Conservation (phyloP, 2,329 filamentous ascomycete genomes). For the Rutstroemia sp. region DNA sequence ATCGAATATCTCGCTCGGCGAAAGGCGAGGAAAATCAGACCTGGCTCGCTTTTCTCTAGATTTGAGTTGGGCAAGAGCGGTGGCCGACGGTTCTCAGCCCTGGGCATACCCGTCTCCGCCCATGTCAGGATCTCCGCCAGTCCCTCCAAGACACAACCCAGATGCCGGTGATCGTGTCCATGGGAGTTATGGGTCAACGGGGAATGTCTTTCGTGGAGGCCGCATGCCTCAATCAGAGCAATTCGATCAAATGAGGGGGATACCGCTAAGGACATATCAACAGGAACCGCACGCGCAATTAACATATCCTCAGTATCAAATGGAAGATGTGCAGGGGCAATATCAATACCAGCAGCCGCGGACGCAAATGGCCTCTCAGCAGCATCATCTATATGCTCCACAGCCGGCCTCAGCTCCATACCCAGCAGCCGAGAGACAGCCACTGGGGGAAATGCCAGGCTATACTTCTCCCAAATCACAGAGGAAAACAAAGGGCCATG, state of each 20-base stretch:
- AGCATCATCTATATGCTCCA: slow-evolving; percentile 17
- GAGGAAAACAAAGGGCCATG: slow-evolving; percentile 70
- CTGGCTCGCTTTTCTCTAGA: slow-evolving; percentile 48
- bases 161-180: slow-evolving; percentile 50
- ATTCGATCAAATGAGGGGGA: slow-evolving; percentile 18
- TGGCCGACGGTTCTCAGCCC: slow-evolving; percentile 46
- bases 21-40: slow-evolving; percentile 50
- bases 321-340: slow-evolving; percentile 19
- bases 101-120: slow-evolving; percentile 64
- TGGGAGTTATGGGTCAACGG: slow-evolving; percentile 36
- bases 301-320: slow-evolving; percentile 20
- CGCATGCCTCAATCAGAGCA: slow-evolving; percentile 24
- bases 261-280: slow-evolving; percentile 33
- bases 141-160: slow-evolving; percentile 50
- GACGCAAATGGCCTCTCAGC: slow-evolving; percentile 17
- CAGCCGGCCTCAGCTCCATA: slow-evolving; percentile 19
- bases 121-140: slow-evolving; percentile 63
- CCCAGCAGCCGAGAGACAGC: slow-evolving; percentile 26
- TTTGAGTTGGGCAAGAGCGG: slow-evolving; percentile 47
- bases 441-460: slow-evolving; percentile 38
- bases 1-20: slow-evolving; percentile 41
- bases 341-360: slow-evolving; percentile 20
- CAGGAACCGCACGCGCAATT: slow-evolving; percentile 27
- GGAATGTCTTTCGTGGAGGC: slow-evolving; percentile 42
- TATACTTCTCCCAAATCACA: slow-evolving; percentile 53